Percentiles rank a stretch among this genome's conserved stretches.
phyloP scores from a whole-genome alignment of 2,329 filamentous ascomycete genomes.

The Colletotrichum tamarilloi region DNA sequence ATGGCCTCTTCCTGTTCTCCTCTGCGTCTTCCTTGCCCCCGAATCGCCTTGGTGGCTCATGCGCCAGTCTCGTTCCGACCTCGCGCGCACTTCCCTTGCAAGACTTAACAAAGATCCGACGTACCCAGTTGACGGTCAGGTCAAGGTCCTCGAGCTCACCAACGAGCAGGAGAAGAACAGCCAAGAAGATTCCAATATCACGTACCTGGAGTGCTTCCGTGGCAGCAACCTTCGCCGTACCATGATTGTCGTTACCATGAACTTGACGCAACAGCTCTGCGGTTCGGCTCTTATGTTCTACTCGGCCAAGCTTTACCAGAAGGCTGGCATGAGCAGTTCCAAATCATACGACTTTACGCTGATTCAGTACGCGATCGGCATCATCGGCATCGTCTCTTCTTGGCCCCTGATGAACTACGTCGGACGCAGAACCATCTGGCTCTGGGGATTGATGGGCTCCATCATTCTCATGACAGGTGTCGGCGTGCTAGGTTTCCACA shows the following conservation, averaged over 20 bases:
- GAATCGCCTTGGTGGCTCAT: constrained; percentile 54
- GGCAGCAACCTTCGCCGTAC: constrained; percentile 48
- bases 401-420: constrained; percentile 54
- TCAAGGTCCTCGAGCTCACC: constrained; percentile 52
- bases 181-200: constrained; percentile 34
- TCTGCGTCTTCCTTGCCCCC: constrained; percentile 47
- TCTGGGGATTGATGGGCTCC: constrained; percentile 50
- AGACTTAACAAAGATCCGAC: constrained; percentile 41
- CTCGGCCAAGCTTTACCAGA: constrained; percentile 62
- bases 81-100: constrained; percentile 43
- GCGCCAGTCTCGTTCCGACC: constrained; percentile 43
- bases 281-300: constrained; percentile 65
- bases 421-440: constrained; percentile 56
- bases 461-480: constrained; percentile 48
- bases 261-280: constrained; percentile 64
- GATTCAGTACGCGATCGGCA: constrained; percentile 52
- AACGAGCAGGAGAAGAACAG: constrained; percentile 46
- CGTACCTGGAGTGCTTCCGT: constrained; percentile 48
- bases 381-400: constrained; percentile 55
- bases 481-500: constrained; percentile 45
- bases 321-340: constrained; percentile 55
- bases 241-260: constrained; percentile 58
- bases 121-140: constrained; percentile 45
- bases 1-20: constrained; percentile 48
- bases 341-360: constrained; percentile 59